A percentile compares a stretch with the other conserved stretches of the same genome.
Evolutionary conservation across 148 eudicot genomes (phyloP).

Genomic region (Spergularia bocconei): DNA sequence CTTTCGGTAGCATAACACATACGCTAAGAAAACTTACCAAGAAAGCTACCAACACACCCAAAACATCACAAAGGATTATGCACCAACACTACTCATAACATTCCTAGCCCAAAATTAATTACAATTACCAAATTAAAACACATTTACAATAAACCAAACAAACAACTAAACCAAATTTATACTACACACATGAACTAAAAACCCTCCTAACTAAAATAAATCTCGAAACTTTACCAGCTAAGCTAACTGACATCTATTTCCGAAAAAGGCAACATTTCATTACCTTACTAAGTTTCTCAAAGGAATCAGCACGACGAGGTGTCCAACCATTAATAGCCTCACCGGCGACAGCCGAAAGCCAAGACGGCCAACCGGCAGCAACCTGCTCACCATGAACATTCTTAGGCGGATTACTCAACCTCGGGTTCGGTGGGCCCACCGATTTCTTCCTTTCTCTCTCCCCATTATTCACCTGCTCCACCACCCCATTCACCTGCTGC

Average conservation of each 20-base stretch:
- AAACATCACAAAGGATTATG: no score
- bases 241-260: no score
- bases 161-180: no score
- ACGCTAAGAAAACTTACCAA: no score
- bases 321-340: constrained; percentile 95
- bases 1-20: no score
- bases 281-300: constrained; percentile 94
- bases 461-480: constrained; percentile 31
- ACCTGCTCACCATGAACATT: constrained; percentile 80
- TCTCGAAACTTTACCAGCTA: no score
- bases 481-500: constrained; percentile 26
- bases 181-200: no score
- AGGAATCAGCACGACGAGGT: constrained; percentile 86
- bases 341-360: constrained; percentile 83
- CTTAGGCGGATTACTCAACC: constrained; percentile 68
- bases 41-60: no score
- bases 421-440: constrained; percentile 39
- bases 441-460: constrained; percentile 40
- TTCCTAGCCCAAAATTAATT: no score
- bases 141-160: neutral
- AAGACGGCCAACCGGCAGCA: constrained; percentile 96
- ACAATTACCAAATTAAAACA: no score
- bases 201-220: no score
- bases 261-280: neutral
- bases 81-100: no score